Evolutionary conservation across 2,329 filamentous ascomycete genomes (phyloP), one percentile per base, ranked within the genome.

Genomic region (Rutstroemia sp.): DNA sequence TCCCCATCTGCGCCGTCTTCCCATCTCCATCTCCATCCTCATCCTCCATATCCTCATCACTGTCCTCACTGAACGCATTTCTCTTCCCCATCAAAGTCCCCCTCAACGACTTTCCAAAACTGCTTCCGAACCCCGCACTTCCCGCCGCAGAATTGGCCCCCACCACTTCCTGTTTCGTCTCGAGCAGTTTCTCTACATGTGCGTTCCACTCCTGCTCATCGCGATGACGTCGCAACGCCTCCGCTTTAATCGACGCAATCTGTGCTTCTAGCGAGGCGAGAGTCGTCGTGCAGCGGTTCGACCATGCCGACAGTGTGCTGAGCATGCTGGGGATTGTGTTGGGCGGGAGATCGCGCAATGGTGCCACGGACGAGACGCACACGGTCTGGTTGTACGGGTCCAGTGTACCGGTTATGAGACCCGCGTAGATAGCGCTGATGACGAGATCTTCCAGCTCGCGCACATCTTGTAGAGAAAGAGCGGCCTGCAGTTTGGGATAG

Each of bases 381-480:
- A 97, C 87, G 59, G 81, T 79, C 37, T 86, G 82, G 55, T 86
- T 79, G 57, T 82, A 82, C 4, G 92, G 90, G 69, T 96, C 89
- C 56, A 99, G 85, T 42, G 89, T 92, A 6, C 87, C 92, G 41
- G 82, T 80, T 49, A 99, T 74, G 2, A 99, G 81, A 42, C 87
- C 88, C 5, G 87, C 84, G 75, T 96, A 97, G 68, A 96, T 87
- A 65, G 91, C 88, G 39, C 85, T 84, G 64, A 92, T 94, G 63
- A 97, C 84, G 59, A 96, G 82, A 62, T 87, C 82, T 76, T 99
- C 94, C 54, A 99, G 83, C 46, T 88, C 83, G 44, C 86, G 79
- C 23, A 81, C 70, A 37, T 80, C 82, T 30, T 79, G 68, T 16
- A 97, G 83, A 54, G 79, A 82, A 46, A 99, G 83, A 0, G 80